Conservation (phyloP, 257 asterid genomes). For the Penstemon newberryi region DNA sequence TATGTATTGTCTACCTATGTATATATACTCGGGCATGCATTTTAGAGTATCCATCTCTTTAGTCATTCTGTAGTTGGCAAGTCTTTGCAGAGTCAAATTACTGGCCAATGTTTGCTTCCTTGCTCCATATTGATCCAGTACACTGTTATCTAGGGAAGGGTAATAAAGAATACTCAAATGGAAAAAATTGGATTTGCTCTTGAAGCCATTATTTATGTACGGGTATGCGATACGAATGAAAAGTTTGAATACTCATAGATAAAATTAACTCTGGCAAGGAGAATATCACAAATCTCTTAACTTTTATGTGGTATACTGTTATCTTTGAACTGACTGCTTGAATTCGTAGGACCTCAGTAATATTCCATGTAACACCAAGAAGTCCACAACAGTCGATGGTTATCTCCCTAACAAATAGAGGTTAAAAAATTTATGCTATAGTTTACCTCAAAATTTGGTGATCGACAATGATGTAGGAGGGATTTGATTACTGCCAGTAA, state of each 20-base stretch:
- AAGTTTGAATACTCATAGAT: not conserved
- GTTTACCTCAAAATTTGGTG: slow-evolving; percentile 7
- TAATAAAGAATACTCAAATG: not conserved
- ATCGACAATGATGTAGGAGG: slow-evolving; percentile 6
- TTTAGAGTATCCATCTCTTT: slow-evolving; percentile 9
- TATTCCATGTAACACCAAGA: slow-evolving; percentile 12
- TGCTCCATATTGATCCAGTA: not conserved
- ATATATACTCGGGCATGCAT: slow-evolving; percentile 2
- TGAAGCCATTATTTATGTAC: not conserved
- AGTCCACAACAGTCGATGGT: not conserved
- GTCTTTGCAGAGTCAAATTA: not conserved
- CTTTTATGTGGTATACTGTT: slow-evolving; percentile 1
- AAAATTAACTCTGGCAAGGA: not conserved
- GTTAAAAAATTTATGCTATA: not conserved
- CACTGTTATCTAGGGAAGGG: not conserved
- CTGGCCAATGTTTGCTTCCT: slow-evolving; percentile 14
- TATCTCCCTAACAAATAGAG: slow-evolving; percentile 10
- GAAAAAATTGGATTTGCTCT: not conserved
- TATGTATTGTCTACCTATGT: not conserved
- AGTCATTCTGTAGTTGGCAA: too few relatives aligned
- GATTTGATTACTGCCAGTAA: slow-evolving; percentile 12
- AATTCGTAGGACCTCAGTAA: slow-evolving; percentile 18
- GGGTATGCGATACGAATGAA: slow-evolving; percentile 1
- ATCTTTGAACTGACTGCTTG: slow-evolving; percentile 15
- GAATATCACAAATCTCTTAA: not conserved